Base-by-base conservation (phyloP, 2,329 filamentous ascomycete species). In the Aureobasidium sp. region DNA sequence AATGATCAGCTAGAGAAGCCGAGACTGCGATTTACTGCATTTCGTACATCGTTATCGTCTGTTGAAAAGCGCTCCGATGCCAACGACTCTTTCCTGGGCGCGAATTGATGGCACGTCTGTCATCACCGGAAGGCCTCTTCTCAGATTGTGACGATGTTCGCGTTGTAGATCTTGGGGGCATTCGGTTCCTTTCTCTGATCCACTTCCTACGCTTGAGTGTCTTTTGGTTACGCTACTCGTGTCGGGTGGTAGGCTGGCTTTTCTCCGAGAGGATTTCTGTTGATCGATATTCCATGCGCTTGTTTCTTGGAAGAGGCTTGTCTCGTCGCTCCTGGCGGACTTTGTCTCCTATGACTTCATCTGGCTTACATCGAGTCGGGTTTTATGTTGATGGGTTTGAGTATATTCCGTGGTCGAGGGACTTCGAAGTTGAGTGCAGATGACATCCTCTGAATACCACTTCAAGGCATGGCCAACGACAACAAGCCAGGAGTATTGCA, bases 1-100 rank as follows among this genome's bases (percentile, higher is more conserved):
- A 23, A 8, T 8, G 33, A 40, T 54, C 33, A 18, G 8, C n/a
- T 10, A 29, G 23, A 42, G 38, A 36, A 8, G 33, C 33, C 33
- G 33, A 23, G 15, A n/a, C 23, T 11, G 31, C 23, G 16, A 6
- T 40, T 18, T 23, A 5, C 8, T 36, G n/a, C 29, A 50, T 25
- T 29, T 36, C 15, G n/a, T 5, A 25, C 48, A n/a, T 43, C 10
- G 20, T 7, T 23, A 20, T 27, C 33, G 42, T 55, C 25, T n/a
- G 53, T 42, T 55, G 53, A 31, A 23, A 55, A 55, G 43, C n/a
- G 42, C 36, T 56, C 53, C 53, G 53, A 56, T 56, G 53, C 53
- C 13, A 36, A 31, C 25, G 13, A 56, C 25, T 13, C 40, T 55
- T 27, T 13, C 20, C 11, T 8, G 7, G 33, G 33, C 33, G 33